These are phyloP conservation scores for Clitoria ternatea DNA, from an alignment of 306 rosid genomes.

Conservation along the genomic window DNA sequence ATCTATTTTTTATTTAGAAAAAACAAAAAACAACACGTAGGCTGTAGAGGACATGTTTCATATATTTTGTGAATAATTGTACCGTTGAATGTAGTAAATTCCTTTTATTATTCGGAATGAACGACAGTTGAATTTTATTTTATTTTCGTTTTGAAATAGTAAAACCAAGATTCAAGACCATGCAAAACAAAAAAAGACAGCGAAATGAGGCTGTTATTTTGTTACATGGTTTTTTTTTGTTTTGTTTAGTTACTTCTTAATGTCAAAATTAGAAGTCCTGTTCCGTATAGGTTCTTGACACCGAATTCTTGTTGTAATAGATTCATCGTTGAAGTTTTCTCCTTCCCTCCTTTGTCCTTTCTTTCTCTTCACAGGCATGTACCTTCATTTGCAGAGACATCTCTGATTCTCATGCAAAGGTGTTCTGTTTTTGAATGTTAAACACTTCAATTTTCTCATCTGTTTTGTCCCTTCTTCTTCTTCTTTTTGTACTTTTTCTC, in stretches of 20 bases:
- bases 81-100: too few relatives aligned
- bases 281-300: constrained; percentile 3
- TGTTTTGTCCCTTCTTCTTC: neutral
- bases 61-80: too few relatives aligned
- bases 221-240: neutral
- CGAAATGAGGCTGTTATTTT: neutral
- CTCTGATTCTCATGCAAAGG: constrained; percentile 44
- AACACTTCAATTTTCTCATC: neutral
- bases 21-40: too few relatives aligned
- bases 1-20: neutral
- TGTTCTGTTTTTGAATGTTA: constrained; percentile 1
- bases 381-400: constrained; percentile 27
- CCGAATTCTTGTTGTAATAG: constrained; percentile 16
- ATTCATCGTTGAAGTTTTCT: constrained; percentile 15
- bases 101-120: neutral
- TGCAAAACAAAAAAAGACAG: neutral
- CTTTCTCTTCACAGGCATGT: constrained; percentile 10
- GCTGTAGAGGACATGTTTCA: too few relatives aligned
- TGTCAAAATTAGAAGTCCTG: constrained; percentile 28
- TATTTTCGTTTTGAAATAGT: neutral
- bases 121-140: neutral
- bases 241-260: constrained; percentile 8
- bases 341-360: constrained; percentile 33
- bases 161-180: neutral
- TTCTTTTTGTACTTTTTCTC: neutral